phyloP scores from a whole-genome alignment of 2,329 filamentous ascomycete species.

The Cercospora beticola region DNA sequence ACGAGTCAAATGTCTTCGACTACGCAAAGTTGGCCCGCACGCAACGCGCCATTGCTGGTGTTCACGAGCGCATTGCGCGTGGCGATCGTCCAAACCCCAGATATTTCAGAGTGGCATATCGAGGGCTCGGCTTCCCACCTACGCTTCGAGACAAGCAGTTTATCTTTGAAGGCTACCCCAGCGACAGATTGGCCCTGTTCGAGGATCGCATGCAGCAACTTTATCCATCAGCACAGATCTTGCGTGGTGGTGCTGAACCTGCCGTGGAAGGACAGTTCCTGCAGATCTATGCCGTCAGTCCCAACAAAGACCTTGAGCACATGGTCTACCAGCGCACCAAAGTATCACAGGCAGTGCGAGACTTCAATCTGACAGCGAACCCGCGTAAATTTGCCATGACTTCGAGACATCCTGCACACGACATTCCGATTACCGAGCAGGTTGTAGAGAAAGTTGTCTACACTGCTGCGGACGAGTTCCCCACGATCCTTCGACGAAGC shows the following conservation, averaged over 20 bases:
- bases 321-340: conserved; percentile 86
- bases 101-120: conserved; percentile 90
- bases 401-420: conserved; percentile 63
- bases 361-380: conserved; percentile 76
- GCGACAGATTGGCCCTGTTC: conserved; percentile 76
- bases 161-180: conserved; percentile 79
- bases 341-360: conserved; percentile 77
- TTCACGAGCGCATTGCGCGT: conserved; percentile 85
- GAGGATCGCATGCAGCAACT: conserved; percentile 90
- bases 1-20: conserved; percentile 85
- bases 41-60: conserved; percentile 84
- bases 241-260: conserved; percentile 65
- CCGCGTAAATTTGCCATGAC: conserved; percentile 79
- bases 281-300: conserved; percentile 75
- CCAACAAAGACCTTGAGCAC: conserved; percentile 78
- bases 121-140: conserved; percentile 80
- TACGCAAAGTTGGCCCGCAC: conserved; percentile 87
- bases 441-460: conserved; percentile 82
- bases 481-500: conserved; percentile 83
- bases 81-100: conserved; percentile 75
- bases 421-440: conserved; percentile 67
- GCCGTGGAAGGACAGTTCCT: conserved; percentile 90
- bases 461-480: conserved; percentile 80
- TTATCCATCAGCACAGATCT: conserved; percentile 79
- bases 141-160: conserved; percentile 85